Base-by-base conservation (phyloP, 148 eudicot genomes). In the Rhododendron ovatum region DNA sequence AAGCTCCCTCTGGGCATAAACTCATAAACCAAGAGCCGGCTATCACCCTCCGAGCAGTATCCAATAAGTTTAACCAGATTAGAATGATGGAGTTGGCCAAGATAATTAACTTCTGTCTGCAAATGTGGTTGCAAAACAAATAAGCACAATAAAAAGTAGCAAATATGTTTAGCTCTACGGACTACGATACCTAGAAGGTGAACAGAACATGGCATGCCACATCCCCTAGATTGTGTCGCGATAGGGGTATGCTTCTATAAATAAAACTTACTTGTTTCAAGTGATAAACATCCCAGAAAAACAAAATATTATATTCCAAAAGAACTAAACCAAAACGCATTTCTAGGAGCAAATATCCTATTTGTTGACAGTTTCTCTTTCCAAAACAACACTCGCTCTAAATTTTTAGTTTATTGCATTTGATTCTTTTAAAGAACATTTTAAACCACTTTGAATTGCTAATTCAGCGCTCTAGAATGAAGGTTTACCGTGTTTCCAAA, bases 1-100 rank as follows among this genome's bases (percentile, higher is more conserved):
- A 89, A 80, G 87, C 91, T 89, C 53, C 91, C 91, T 82, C 82
- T 88, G 28, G 91, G 88, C 85, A 90, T 84, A 84, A 90, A 90
- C 80, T 88, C 88, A 59, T 90, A 90, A 15, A 90, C 91, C 87
- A 90, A 86, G 9, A 90, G 83, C 47, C 90, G 88, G 69, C 88
- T 86, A 14, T 90, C 90, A 41, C 91, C 91, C 7, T 90, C 91
- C 18, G 79, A 51, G 87, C 91, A 90, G 82, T 85, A 87, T 7
- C 91, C 91, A 65, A 89, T 83, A 71, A 89, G 91, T 84, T 89
- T 89, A 33, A 90, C 91, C 65, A 90, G 87, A 86, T 90, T 90
- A 14, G 83, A 88, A 84, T 90, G 91, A 82, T 84, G 90, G 53
- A 90, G 90, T 86, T 88, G 91, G 71, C 91, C 88, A 41, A 90